A percentile compares a stretch with the other conserved stretches of the same genome.
Conservation (phyloP, 2,329 filamentous ascomycete genomes). For the Microascus cirrosus region DNA sequence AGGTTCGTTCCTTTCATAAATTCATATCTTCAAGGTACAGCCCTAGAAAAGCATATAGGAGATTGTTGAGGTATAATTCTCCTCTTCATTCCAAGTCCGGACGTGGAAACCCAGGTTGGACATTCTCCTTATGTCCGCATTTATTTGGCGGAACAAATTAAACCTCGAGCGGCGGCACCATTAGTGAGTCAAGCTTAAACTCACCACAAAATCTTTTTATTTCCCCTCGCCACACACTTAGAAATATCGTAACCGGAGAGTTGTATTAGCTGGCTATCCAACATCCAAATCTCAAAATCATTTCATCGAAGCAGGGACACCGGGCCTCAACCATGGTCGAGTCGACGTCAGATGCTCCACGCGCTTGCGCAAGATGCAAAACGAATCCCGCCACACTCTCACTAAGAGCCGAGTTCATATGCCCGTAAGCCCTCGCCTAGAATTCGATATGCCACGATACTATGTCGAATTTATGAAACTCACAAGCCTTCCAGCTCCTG, state of each 20-base stretch:
- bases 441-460: neutral
- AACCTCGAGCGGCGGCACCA: neutral
- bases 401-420: constrained; percentile 13
- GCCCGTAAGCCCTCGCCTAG: constrained; percentile 11
- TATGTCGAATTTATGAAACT: neutral
- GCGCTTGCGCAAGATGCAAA: constrained; percentile 13
- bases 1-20: no score
- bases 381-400: constrained; percentile 8
- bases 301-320: neutral
- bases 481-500: constrained; percentile 35
- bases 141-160: neutral
- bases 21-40: no score
- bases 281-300: neutral
- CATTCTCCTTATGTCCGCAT: neutral
- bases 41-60: no score
- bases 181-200: neutral
- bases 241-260: neutral
- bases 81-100: neutral
- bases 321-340: neutral
- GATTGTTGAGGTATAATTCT: no score
- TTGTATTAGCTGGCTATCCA: neutral
- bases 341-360: neutral
- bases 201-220: neutral
- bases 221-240: neutral
- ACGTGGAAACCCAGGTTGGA: neutral